A percentile compares a stretch with the other conserved stretches of the same genome.
Evolutionary conservation across 1,284 basidiomycete species (phyloP).

Genomic region (Cutaneotrichosporon cutaneum): DNA sequence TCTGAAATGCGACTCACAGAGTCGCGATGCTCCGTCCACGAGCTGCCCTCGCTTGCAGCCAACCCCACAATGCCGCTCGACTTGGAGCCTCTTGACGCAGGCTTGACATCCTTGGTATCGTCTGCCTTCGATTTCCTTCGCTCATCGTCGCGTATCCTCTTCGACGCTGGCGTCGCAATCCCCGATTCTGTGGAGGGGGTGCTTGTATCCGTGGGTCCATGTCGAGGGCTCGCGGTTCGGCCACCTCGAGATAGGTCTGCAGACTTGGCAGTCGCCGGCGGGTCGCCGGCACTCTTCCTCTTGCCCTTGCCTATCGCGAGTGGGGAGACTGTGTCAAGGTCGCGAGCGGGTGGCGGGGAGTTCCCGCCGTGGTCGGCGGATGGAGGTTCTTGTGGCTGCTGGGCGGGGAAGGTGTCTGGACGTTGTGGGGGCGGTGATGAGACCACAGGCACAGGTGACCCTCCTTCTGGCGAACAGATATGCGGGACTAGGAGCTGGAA

Average conservation of each 20-base stretch:
- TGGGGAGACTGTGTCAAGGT: neutral
- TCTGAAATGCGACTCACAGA: conserved; percentile 21
- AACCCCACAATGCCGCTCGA: neutral
- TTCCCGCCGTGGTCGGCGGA: neutral
- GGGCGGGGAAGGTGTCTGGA: conserved; percentile 37
- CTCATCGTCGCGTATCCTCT: conserved; percentile 8
- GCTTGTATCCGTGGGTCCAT: neutral
- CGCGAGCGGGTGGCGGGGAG: neutral
- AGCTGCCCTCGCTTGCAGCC: conserved; percentile 1
- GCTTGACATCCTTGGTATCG: conserved; percentile 5
- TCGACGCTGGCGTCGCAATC: neutral
- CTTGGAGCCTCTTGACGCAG: neutral
- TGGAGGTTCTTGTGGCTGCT: neutral
- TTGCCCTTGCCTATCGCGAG: conserved; percentile 28
- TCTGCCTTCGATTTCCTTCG: conserved; percentile 4
- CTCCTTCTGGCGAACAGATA: conserved; percentile 26
- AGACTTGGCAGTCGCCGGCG: neutral
- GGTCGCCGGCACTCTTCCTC: conserved; percentile 24
- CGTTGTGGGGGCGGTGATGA: conserved; percentile 31
- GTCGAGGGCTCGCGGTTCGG: neutral
- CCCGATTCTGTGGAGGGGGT: neutral
- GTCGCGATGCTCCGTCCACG: conserved; percentile 42
- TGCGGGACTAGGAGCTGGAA: conserved; percentile 47
- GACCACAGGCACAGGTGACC: neutral
- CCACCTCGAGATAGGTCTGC: neutral